phyloP scores from a whole-genome alignment of 371 early-diverging fungal genomes.

The Phascolomyces articulosus region DNA sequence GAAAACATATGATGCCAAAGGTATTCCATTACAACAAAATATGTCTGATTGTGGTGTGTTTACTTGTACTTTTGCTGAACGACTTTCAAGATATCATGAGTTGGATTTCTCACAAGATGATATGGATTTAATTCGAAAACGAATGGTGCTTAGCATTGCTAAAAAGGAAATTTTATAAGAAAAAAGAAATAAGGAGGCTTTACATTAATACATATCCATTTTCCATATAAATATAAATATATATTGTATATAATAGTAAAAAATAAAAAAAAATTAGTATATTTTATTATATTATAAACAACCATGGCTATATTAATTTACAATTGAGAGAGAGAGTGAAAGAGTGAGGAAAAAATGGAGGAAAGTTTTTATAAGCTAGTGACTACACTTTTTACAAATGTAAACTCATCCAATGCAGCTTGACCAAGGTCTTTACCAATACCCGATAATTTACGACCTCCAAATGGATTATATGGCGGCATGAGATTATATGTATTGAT shows the following conservation, averaged over 20 bases:
- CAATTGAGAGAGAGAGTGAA: no score
- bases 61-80: conserved; percentile 89
- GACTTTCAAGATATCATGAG: conserved; percentile 52
- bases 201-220: no score
- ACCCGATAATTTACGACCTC: conserved; percentile 85
- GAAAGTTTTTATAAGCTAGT: conserved; percentile 19
- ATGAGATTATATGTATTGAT: conserved; percentile 61
- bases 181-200: no score
- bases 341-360: no score
- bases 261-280: neutral
- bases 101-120: conserved; percentile 79
- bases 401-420: conserved; percentile 67
- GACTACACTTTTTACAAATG: conserved; percentile 62
- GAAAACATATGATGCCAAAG: conserved; percentile 67
- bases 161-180: conserved; percentile 17
- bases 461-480: conserved; percentile 76
- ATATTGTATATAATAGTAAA: neutral
- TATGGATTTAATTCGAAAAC: conserved; percentile 72
- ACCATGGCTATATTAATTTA: no score
- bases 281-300: no score
- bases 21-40: conserved; percentile 87
- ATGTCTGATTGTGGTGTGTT: conserved; percentile 99
- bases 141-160: conserved; percentile 79
- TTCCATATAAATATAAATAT: no score
- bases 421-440: conserved; percentile 77